Evolutionary conservation across 176 grass and related monocot species (phyloP).

Genomic region (Zea luxurians): DNA sequence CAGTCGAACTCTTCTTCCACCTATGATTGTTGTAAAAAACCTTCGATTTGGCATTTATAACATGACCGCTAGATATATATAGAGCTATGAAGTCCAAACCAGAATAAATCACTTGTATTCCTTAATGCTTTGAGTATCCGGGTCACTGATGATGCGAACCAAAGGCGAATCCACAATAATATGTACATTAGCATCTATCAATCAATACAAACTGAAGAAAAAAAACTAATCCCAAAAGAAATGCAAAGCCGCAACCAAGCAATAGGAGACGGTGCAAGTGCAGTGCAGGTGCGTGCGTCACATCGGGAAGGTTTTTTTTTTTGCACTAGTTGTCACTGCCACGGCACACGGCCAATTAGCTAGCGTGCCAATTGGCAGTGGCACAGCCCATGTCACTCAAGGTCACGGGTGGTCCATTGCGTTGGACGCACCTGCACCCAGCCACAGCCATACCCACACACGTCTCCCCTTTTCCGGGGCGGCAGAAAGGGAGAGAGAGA

Average conservation of each 20-base stretch:
- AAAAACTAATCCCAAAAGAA: not conserved
- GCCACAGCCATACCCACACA: not conserved
- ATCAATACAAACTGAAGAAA: not conserved
- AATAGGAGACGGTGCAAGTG: too few species aligned
- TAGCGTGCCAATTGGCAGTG: not conserved
- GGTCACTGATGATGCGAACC: too few species aligned
- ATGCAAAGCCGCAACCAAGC: not conserved
- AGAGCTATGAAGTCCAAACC: too few species aligned
- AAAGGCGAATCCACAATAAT: too few species aligned
- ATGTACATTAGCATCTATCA: not conserved
- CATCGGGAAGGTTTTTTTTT: not conserved
- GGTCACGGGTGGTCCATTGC: constrained; percentile 41
- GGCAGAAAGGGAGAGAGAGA: not conserved
- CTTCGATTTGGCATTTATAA: too few species aligned
- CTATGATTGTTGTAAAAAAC: too few species aligned
- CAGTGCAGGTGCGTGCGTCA: not conserved
- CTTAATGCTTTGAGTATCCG: too few species aligned
- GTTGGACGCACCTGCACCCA: constrained; percentile 15
- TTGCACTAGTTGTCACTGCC: not conserved
- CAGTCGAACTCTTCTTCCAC: too few species aligned
- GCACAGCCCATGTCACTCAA: not conserved
- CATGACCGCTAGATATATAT: too few species aligned
- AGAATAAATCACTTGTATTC: too few species aligned
- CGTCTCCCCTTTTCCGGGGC: not conserved
- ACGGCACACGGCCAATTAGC: not conserved